Base-by-base conservation (phyloP, 345 rosid species). In the Hibiscus mutabilis region DNA sequence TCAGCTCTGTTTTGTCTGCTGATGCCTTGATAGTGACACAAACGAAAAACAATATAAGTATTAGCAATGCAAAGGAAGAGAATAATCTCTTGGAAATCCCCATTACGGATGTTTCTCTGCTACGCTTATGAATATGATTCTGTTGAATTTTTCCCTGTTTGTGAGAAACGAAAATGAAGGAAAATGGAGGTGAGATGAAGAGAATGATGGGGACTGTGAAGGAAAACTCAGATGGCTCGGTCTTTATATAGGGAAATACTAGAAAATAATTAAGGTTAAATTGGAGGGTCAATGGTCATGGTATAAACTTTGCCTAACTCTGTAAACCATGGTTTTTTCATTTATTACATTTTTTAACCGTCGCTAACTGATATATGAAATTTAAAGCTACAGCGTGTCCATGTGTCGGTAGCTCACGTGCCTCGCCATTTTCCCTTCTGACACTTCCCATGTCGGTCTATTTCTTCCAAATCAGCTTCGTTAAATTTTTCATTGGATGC, bases 21-120 rank as follows among this genome's bases (percentile, higher is more conserved):
- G 84, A 67, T 24, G 88, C 84, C n/a, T 69, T 79, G 22, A 64
- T 88, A 15, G 69, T 79, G 22, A 64, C 87, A 15, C 65, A 73
- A 15, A 72, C 57, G 60, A 87, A 73, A 15, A 87, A 65, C 53
- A 82, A 66, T 6, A 83, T 37, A 67, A 85, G 24, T 57, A 82
- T 76, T 1, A 10, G 6, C 70, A 84, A 74, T 74, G 86, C 73
- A 60, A 68, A 69, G 64, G 78, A 75, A 69, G 70, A 74, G 69
- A 80, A n/a, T 7, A 44, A 33, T 69, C 83, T 75, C 56, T 59
- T 76, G 60, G 83, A 83, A 72, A 72, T 80, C 79, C 74, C 84
- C 98, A 90, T 92, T 78, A 70, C 63, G 40, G 52, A 70, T 60
- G 21, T 65, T 33, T 69, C 56, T 40, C 18, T 24, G 59, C 37